These are phyloP conservation scores for Entelexis paramagnoliae DNA, from an alignment of 1,139 yeast species.

Conservation along the genomic window DNA sequence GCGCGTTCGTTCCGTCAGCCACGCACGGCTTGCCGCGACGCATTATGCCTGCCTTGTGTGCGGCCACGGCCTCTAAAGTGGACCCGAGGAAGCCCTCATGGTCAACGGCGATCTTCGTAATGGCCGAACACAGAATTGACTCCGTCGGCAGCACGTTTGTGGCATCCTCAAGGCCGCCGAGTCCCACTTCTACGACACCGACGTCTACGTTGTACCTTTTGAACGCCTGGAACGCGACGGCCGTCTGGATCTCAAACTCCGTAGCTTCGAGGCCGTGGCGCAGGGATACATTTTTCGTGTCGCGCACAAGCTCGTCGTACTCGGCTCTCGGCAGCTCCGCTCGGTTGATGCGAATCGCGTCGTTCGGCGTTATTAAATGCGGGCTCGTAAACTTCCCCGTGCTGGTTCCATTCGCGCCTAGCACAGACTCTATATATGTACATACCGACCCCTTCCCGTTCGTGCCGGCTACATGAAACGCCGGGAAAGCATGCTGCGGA, in stretches of 20 bases:
- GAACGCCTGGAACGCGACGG: conserved; percentile 71
- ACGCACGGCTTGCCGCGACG: conserved; percentile 53
- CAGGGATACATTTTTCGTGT: conserved; percentile 35
- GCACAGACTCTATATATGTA: conserved; percentile 58
- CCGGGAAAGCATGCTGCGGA: conserved; percentile 53
- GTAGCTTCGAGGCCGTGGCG: conserved; percentile 51
- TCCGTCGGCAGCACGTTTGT: conserved; percentile 50
- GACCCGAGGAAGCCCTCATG: conserved; percentile 68
- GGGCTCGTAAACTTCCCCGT: conserved; percentile 86
- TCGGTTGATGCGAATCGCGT: conserved; percentile 60
- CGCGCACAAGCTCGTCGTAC: conserved; percentile 40
- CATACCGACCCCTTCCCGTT: conserved; percentile 92
- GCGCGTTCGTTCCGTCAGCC: conserved; percentile 58
- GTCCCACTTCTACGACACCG: conserved; percentile 80
- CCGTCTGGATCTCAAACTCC: conserved; percentile 77
- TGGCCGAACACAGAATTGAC: conserved; percentile 47
- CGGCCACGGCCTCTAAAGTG: conserved; percentile 53
- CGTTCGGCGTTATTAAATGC: conserved; percentile 61
- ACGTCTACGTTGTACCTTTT: conserved; percentile 47
- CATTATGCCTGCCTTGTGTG: conserved; percentile 76
- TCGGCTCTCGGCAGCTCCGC: conserved; percentile 40
- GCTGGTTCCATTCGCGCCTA: conserved; percentile 40
- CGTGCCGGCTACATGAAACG: conserved; percentile 84
- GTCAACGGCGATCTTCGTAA: conserved; percentile 76
- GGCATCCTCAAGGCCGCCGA: conserved; percentile 83